A percentile compares a stretch with the other conserved stretches of the same genome.
phyloP scores from a whole-genome alignment of 2,329 filamentous ascomycete species.

The Rhytidhysteron rufulum region DNA sequence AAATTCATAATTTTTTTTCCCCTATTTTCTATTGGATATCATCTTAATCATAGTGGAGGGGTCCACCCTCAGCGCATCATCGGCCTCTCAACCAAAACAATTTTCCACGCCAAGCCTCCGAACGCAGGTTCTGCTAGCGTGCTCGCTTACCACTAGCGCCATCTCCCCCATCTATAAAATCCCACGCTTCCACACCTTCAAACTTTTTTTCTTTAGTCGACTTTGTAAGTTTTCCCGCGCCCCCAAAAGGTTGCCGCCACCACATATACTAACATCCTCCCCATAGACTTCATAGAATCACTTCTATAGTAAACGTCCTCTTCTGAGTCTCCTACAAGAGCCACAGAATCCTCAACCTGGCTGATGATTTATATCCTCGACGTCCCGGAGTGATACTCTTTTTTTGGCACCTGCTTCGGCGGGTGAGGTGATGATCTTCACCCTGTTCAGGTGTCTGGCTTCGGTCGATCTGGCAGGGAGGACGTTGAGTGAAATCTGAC shows the following conservation, averaged over 20 bases:
- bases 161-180: too few relatives aligned
- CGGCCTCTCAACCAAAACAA: too few relatives aligned
- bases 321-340: conserved; percentile 90
- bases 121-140: too few relatives aligned
- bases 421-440: conserved; percentile 95
- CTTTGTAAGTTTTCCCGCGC: conserved; percentile 3
- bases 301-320: conserved; percentile 96
- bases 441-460: conserved; percentile 66
- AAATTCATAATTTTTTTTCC: too few relatives aligned
- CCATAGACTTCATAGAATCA: conserved; percentile 63
- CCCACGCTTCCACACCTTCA: too few relatives aligned
- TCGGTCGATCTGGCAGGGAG: conserved; percentile 75
- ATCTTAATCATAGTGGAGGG: too few relatives aligned
- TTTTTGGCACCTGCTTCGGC: conserved; percentile 71
- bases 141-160: too few relatives aligned
- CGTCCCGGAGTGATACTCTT: conserved; percentile 79
- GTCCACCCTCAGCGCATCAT: too few relatives aligned
- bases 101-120: too few relatives aligned
- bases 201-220: conserved; percentile 9
- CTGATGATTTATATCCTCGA: conserved; percentile 85
- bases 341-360: conserved; percentile 86
- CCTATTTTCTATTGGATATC: too few relatives aligned
- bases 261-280: conserved; percentile 18
- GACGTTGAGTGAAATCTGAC: conserved; percentile 84
- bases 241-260: conserved; percentile 1